Evolutionary conservation across 2,329 filamentous ascomycete species (phyloP).

Genomic region (Trichoderma sp.): DNA sequence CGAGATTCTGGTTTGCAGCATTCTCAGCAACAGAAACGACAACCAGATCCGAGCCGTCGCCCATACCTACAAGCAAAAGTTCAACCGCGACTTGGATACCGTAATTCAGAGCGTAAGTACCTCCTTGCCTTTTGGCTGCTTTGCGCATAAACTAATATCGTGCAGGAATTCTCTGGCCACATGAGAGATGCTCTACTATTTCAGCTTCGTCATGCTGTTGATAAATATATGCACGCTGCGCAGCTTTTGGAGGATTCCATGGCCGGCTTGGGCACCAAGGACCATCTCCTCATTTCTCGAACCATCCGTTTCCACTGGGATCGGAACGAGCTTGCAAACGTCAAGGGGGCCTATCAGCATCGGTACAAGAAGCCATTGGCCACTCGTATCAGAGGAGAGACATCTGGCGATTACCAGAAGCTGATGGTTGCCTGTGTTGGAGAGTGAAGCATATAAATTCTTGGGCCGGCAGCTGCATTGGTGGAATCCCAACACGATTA

Average conservation of each 20-base stretch:
- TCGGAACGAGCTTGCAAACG: conserved; percentile 66
- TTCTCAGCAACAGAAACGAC: conserved; percentile 73
- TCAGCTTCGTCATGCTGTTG: conserved; percentile 73
- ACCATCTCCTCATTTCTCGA: conserved; percentile 73
- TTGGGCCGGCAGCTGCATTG: neutral
- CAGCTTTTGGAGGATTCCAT: conserved; percentile 80
- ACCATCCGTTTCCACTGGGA: conserved; percentile 85
- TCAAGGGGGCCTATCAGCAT: conserved; percentile 74
- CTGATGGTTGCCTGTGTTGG: conserved; percentile 70
- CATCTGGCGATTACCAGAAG: conserved; percentile 76
- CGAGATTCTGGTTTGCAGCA: conserved; percentile 72
- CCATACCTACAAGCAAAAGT: conserved; percentile 70
- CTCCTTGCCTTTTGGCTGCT: neutral
- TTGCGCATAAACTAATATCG: neutral
- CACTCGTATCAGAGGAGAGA: conserved; percentile 74
- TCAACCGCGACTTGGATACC: conserved; percentile 66
- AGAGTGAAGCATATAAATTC: conserved; percentile 32
- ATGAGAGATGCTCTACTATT: conserved; percentile 83
- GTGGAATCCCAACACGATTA: neutral
- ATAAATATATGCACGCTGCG: conserved; percentile 83
- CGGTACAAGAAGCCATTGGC: conserved; percentile 67
- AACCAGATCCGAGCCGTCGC: conserved; percentile 80
- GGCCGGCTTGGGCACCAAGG: conserved; percentile 84
- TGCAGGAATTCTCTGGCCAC: conserved; percentile 79
- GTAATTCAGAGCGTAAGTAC: conserved; percentile 65